Base-by-base conservation (phyloP, 2,329 filamentous ascomycete genomes). In the Cladosporium colombiae region DNA sequence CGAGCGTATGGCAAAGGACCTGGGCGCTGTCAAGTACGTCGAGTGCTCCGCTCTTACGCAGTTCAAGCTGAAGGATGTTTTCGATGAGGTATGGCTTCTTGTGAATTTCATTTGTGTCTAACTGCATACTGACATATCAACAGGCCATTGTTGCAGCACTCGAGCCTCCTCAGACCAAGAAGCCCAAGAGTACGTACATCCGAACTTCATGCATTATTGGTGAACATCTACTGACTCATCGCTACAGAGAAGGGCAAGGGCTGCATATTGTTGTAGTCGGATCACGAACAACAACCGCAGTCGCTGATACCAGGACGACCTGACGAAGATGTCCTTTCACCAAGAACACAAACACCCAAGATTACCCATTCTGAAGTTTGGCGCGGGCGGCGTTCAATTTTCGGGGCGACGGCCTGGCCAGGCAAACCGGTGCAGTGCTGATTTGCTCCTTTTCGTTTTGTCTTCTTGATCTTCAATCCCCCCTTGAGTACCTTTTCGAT, bases 21-120 rank as follows among this genome's bases (percentile, higher is more conserved):
- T 98, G n/a, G 93, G 93, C 68, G 95, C 95, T 5, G 92, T 99
- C 74, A 98, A 97, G 84, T 99, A 99, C 74, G 95, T 98, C 70
- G 95, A 99, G 83, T 99, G 95, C 84, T 97, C 93, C 77, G 95
- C 95, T 66, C 83, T 99, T 79, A 98, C 95, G 69, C 95, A 99
- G 83, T 97, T 93, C 83, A 97, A 97, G 82, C 83, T 99, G 71
- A 99, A 99, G 85, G 95, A 98, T 77, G 95, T 99, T 21, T 99
- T 99, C 81, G 95, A 99, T 76, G 95, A 98, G 91, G 93, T 97
- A 86, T 73, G 86, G 18, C 14, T 25, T 25, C 21, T 23, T 13
- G 14, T n/a, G 14, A 8, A 5, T 57, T 21, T 6, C 46, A 11
- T 14, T 14, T 23, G 18, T 18, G 23, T 50, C 37, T 52, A 13